Evolutionary conservation across 164 flowering plant genomes (phyloP).

Genomic region (Umbilicus rupestris): DNA sequence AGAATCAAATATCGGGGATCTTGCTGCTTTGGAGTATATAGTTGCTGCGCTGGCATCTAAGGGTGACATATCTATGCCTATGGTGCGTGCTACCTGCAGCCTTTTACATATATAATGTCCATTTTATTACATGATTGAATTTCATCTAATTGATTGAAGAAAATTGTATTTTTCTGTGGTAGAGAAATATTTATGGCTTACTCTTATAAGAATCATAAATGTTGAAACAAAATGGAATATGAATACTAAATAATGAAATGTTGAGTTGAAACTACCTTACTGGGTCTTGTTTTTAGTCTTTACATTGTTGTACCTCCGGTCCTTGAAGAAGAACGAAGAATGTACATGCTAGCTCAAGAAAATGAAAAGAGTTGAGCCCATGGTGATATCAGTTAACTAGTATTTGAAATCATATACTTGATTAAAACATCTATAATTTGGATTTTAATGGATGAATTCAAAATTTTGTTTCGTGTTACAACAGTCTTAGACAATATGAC

Average conservation of each 20-base stretch:
- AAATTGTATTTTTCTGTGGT: no score
- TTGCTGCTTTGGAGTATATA: slow-evolving; percentile 77
- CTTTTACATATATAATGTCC: neutral
- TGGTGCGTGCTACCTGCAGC: slow-evolving; percentile 30
- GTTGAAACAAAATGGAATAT: neutral
- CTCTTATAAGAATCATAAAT: neutral
- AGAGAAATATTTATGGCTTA: neutral
- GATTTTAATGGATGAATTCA: neutral
- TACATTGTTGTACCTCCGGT: neutral
- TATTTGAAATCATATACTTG: neutral
- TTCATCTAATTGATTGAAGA: no score
- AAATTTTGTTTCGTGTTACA: neutral
- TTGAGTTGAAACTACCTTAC: neutral
- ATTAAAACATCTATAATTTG: neutral
- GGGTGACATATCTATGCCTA: slow-evolving; percentile 67
- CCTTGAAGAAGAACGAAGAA: neutral
- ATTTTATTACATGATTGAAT: neutral
- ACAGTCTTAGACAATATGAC: neutral
- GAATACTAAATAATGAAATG: no score
- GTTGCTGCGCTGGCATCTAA: slow-evolving; percentile 68
- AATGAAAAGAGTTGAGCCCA: neutral
- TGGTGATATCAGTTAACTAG: neutral
- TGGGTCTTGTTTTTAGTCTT: neutral
- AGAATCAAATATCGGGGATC: slow-evolving; percentile 89
- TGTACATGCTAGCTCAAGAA: neutral